Evolutionary conservation across 1,284 basidiomycete genomes (phyloP).

Genomic region (Ganoderma sp.): DNA sequence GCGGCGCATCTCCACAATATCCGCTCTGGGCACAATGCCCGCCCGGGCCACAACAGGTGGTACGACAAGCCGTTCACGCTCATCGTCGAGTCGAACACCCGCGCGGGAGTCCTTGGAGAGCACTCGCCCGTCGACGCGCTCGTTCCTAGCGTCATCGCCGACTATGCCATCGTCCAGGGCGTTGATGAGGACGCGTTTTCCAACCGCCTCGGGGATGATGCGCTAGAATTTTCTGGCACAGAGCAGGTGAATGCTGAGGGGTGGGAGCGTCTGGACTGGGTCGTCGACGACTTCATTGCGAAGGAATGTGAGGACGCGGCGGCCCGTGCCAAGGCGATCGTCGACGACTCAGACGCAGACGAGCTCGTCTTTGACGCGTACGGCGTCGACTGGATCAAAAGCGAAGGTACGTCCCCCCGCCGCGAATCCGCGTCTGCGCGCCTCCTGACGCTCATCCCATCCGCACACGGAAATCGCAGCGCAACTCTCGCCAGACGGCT

Average conservation of each 20-base stretch:
- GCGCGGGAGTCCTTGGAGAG: conserved; percentile 90
- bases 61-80: conserved; percentile 91
- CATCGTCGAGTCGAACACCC: conserved; percentile 85
- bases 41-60: conserved; percentile 77
- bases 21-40: conserved; percentile 71
- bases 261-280: conserved; percentile 82
- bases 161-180: conserved; percentile 78
- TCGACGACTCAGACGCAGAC: conserved; percentile 84
- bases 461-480: conserved; percentile 45
- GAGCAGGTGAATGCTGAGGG: conserved; percentile 33
- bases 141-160: conserved; percentile 89
- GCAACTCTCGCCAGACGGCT: conserved; percentile 87
- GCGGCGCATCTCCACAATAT: conserved; percentile 83
- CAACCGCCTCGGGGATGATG: background rate
- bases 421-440: background rate
- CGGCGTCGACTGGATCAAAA: conserved; percentile 92
- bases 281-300: conserved; percentile 66
- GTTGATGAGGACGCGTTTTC: conserved; percentile 55
- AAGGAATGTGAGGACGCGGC: conserved; percentile 68
- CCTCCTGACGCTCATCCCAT: background rate
- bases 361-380: conserved; percentile 88
- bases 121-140: conserved; percentile 93
- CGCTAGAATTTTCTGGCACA: background rate
- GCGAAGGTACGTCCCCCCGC: conserved; percentile 41
- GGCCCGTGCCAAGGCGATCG: conserved; percentile 62